These are phyloP conservation scores for Thraustochytrium sp. DNA, from an alignment of 352 stramenopile genomes.

Conservation along the genomic window DNA sequence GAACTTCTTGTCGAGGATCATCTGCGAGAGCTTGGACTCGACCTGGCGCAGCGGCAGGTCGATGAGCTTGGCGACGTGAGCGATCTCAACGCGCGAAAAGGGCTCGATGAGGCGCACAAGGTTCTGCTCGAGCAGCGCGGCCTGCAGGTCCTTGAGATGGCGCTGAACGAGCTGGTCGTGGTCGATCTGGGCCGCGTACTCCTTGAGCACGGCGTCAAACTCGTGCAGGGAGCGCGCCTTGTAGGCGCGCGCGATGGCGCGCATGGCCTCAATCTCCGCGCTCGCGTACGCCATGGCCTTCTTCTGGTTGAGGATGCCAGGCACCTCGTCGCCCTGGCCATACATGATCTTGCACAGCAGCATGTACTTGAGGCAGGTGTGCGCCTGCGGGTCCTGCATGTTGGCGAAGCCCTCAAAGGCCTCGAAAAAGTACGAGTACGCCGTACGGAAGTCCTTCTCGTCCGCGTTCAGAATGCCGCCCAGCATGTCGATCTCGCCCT, in stretches of 20 bases:
- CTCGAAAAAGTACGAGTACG: conserved; percentile 99
- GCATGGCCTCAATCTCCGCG: conserved; percentile 89
- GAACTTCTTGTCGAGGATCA: conserved; percentile 99
- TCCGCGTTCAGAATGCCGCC: conserved; percentile 60
- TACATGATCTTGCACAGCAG: conserved; percentile 46
- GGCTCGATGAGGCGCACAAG: conserved; percentile 98
- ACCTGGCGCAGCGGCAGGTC: conserved; percentile 73
- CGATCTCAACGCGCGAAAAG: conserved; percentile 79
- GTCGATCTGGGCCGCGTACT: conserved; percentile 70
- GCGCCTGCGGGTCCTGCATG: conserved; percentile 70
- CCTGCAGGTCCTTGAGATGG: conserved; percentile 92
- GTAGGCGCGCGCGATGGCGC: conserved; percentile 87
- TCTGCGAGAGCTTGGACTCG: conserved; percentile 92
- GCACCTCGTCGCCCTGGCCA: conserved; percentile 74
- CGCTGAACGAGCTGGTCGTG: conserved; percentile 77
- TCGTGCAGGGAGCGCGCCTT: conserved; percentile 84
- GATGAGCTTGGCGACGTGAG: conserved; percentile 93
- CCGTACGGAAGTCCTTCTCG: conserved; percentile 97
- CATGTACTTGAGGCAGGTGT: conserved; percentile 44
- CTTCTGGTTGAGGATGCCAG: conserved; percentile 88
- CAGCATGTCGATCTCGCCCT: conserved; percentile 72
- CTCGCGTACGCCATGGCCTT: conserved; percentile 94
- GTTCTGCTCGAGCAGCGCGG: conserved; percentile 96
- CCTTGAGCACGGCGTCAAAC: conserved; percentile 72
- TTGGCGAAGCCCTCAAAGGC: conserved; percentile 88